Base-by-base conservation (phyloP, 176 grass and related monocot genomes). In the Raddia distichophylla region DNA sequence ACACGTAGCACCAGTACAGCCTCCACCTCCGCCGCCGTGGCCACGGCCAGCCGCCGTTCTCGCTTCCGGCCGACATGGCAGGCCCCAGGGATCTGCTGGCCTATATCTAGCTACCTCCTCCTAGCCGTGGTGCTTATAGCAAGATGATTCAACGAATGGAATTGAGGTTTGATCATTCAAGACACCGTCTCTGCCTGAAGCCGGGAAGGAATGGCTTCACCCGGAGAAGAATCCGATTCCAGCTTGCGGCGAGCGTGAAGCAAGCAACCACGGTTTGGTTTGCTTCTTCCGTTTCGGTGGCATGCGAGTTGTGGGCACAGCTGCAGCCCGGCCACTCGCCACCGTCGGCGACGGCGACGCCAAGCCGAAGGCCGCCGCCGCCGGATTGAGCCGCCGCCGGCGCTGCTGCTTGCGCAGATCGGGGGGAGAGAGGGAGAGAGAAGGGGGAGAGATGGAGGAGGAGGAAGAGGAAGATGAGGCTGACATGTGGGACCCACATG, bases 1-100 rank as follows among this genome's bases (percentile, higher is more conserved):
- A 97, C 82, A 89, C 92, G 71, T 95, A 95, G 84, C 95, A 95
- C 83, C 91, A 98, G 84, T 88, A 95, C 63, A 98, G 50, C 27
- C 88, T 84, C 78, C 92, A 93, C 49, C 88, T 89, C 62, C 93
- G 78, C 12, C 80, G 82, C 8, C 64, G 66, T 53, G 19, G 73
- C 75, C 78, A 64, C 59, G 19, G 14, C 42, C 73, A 19, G 74
- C 52, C 37, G 34, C 51, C 69, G n/a, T 0, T 27, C 19, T 0
- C 81, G 15, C 10, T 46, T 18, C 27, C 27, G 27, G 18, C 75
- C 58, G 82, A 85, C 87, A 89, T 89, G 56, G 47, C 16, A 4
- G 60, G 42, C 6, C 1, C 13, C 37, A 45, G 17, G 11, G 0
- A 10, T 17, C 16, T 58, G 52, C 5, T 74, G 17, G 60, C 18